Evolutionary conservation across 2,329 filamentous ascomycete genomes (phyloP).

Genomic region (Zymoseptoria tritici): DNA sequence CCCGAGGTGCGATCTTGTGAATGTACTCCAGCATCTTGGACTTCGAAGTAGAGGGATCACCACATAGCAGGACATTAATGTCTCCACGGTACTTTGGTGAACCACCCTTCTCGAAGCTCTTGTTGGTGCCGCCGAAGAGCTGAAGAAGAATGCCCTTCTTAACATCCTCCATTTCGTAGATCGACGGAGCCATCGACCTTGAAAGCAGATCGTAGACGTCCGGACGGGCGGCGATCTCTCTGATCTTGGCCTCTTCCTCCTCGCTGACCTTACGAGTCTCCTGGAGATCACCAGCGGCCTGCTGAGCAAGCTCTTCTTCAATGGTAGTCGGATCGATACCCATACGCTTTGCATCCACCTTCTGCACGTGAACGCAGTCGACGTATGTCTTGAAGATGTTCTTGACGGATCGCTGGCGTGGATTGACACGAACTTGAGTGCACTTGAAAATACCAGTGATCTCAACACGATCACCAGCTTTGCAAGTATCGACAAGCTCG

Average conservation of each 20-base stretch:
- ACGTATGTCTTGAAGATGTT: conserved; percentile 97
- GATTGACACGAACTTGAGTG: conserved; percentile 88
- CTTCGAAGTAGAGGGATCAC: conserved; percentile 93
- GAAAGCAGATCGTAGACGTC: conserved; percentile 92
- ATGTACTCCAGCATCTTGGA: conserved; percentile 92
- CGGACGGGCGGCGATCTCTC: conserved; percentile 64
- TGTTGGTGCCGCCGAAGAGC: conserved; percentile 95
- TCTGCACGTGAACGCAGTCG: conserved; percentile 90
- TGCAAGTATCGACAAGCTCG: conserved; percentile 94
- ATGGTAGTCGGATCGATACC: conserved; percentile 86
- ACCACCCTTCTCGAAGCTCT: conserved; percentile 92
- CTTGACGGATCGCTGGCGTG: conserved; percentile 85
- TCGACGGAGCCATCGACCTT: conserved; percentile 83
- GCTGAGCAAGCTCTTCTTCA: conserved; percentile 70
- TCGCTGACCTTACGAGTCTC: conserved; percentile 75
- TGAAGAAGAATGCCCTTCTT: conserved; percentile 98
- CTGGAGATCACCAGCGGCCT: conserved; percentile 63
- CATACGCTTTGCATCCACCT: conserved; percentile 90
- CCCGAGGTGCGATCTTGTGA: conserved; percentile 92
- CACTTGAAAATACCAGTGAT: conserved; percentile 96
- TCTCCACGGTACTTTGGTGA: conserved; percentile 94
- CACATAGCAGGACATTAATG: conserved; percentile 93
- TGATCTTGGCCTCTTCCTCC: conserved; percentile 87
- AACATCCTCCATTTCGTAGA: conserved; percentile 97
- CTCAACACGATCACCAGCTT: conserved; percentile 91